Evolutionary conservation across 257 asterid species (phyloP), one percentile per base, ranked within the genome.

Genomic region (Nicotiana otophora): DNA sequence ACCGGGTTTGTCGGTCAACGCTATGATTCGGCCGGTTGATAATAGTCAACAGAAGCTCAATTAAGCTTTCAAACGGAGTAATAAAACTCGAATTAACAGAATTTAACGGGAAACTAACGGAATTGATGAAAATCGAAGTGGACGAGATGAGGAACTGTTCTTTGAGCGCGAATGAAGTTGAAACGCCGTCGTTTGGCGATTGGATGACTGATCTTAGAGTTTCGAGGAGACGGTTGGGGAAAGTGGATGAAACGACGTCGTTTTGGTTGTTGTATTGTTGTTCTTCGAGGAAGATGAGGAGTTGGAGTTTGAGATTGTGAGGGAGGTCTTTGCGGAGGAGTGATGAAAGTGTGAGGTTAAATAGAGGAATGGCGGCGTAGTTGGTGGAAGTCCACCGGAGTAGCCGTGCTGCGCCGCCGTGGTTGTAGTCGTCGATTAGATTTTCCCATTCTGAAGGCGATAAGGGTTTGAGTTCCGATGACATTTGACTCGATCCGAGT

Each of bases 21-120:
- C 96, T 87, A 82, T 96, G 99, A 86, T 95, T 96, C 14, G 98
- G 99, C 20, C 98, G 92, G 83, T 95, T 96, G 61, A 94, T 83
- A 36, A 96, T 88, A 60, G 93, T 92, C 89, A 96, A 79, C 84
- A 96, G 62, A 76, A 96, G 94, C 92, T 96, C 99, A 63, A 94
- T 90, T 20, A 94, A 89, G 12, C 83, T 84, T 83, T 84, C 80
- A 20, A 91, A 72, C 10, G 91, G 87, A 8, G 81, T 65, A 19
- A 81, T 77, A 46, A 60, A 69, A 68, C 15, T 33, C 10, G 54
- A 46, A 48, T 16, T 55, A 4, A 80, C 28, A 69, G 82, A 87
- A 72, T 83, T 51, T 12, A 78, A 26, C 15, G 28, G 83, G 81
- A 51, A 48, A 36, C 9, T 61, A 58, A 53, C 10, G 6, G 81